These are phyloP conservation scores for Guyanaporus albipodus DNA, from an alignment of 768 basidiomycete genomes.

Conservation along the genomic window DNA sequence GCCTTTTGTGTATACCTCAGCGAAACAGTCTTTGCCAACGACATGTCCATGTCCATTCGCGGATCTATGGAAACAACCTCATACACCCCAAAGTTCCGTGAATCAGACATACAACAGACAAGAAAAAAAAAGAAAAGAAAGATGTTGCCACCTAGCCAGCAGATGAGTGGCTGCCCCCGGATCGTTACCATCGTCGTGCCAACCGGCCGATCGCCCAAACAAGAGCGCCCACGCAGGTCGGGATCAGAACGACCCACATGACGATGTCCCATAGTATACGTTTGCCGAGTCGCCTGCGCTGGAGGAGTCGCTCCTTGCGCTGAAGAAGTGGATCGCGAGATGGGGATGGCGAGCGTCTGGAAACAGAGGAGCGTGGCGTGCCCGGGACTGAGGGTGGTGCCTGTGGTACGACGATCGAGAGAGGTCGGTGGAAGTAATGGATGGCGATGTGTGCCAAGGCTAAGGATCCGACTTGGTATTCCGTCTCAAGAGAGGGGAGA, in stretches of 20 bases:
- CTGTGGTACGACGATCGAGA: slow-evolving; percentile 76
- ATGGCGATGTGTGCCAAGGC: slow-evolving; percentile 75
- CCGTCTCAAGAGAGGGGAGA: not conserved
- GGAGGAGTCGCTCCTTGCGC: slow-evolving; percentile 82
- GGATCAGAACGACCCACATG: slow-evolving; percentile 69
- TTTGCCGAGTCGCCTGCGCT: slow-evolving; percentile 65
- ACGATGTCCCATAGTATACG: slow-evolving; percentile 83
- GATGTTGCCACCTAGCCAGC: slow-evolving; percentile 10
- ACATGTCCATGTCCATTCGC: not conserved
- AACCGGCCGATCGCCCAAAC: slow-evolving; percentile 57
- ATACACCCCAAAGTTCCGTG: slow-evolving; percentile 5
- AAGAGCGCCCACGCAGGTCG: slow-evolving; percentile 51
- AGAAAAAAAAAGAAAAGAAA: not conserved
- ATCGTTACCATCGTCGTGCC: slow-evolving; percentile 48
- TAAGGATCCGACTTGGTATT: slow-evolving; percentile 15
- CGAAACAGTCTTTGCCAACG: too few relatives aligned
- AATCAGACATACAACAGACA: not conserved
- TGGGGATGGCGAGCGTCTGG: slow-evolving; percentile 23
- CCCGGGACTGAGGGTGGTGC: slow-evolving; percentile 27
- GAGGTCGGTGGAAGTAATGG: slow-evolving; percentile 81
- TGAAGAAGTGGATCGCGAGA: slow-evolving; percentile 69
- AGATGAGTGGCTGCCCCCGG: not conserved
- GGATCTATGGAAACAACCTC: not conserved
- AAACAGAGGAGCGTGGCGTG: slow-evolving; percentile 18
- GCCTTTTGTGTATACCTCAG: too few relatives aligned